Conservation (phyloP, 179 eudicot species). For the Silene noctiflora region DNA sequence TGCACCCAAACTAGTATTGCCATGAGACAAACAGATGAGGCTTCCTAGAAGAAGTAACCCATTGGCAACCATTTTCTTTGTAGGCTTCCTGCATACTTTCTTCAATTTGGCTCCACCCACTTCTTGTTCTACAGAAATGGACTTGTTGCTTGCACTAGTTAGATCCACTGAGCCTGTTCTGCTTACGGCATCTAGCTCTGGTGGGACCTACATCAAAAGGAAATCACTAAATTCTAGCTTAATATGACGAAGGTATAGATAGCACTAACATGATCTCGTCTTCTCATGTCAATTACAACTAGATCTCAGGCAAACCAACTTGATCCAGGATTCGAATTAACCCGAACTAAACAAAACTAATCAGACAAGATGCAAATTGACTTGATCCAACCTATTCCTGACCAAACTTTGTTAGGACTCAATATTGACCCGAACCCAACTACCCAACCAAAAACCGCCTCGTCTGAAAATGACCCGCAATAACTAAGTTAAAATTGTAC, state of each 20-base stretch:
- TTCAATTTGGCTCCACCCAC: conserved; percentile 14
- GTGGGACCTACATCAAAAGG: conserved; percentile 47
- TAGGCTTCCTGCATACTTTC: conserved; percentile 37
- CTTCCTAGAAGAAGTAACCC: conserved; percentile 74
- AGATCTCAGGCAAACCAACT: too few species aligned
- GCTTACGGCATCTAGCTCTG: conserved; percentile 34
- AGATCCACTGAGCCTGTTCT: conserved; percentile 10
- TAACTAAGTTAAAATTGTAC: too few species aligned
- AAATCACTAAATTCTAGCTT: not conserved
- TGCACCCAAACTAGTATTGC: conserved; percentile 60
- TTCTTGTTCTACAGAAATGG: not conserved
- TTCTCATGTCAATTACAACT: not conserved
- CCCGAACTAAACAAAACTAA: too few species aligned
- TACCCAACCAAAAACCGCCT: too few species aligned
- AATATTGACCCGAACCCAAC: too few species aligned
- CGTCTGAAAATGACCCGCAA: too few species aligned
- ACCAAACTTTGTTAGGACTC: too few species aligned
- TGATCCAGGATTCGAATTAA: too few species aligned
- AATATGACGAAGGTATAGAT: conserved; percentile 2
- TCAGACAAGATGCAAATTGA: too few species aligned
- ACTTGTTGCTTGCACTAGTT: conserved; percentile 24
- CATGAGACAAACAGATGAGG: conserved; percentile 59
- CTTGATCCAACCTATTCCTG: too few species aligned
- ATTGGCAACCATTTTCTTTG: conserved; percentile 60
- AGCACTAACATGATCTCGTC: not conserved